Conservation (phyloP, 371 early-diverging fungal genomes). For the Sporodiniella umbellata region DNA sequence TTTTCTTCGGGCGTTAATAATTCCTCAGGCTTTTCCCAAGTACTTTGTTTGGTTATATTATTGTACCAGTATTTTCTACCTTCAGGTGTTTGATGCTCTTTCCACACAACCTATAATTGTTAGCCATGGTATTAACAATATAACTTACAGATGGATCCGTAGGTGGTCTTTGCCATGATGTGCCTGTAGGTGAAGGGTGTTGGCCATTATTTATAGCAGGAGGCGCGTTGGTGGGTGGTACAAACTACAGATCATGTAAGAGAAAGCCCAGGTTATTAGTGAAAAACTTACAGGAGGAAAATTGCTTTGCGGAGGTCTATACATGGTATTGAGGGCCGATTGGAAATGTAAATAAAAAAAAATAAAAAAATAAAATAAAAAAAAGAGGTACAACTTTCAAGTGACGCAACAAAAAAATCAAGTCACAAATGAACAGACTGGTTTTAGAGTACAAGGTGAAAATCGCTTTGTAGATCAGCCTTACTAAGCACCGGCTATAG, state of each 20-base stretch:
- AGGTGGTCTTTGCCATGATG: slow-evolving; percentile 28
- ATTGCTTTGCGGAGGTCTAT: slow-evolving; percentile 26
- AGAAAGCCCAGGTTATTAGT: neutral
- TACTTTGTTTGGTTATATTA: slow-evolving; percentile 70
- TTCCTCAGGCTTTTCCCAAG: slow-evolving; percentile 95
- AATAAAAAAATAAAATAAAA: neutral
- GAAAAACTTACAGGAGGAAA: slow-evolving; percentile 6
- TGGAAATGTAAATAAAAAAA: too few species aligned
- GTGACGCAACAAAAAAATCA: slow-evolving; percentile 6
- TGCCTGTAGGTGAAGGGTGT: slow-evolving; percentile 8
- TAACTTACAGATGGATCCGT: slow-evolving; percentile 11
- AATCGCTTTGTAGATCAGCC: too few species aligned
- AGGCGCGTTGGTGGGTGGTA: neutral
- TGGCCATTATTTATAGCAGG: slow-evolving; percentile 8
- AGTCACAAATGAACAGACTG: too few species aligned
- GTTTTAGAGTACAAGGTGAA: too few species aligned
- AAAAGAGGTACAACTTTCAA: slow-evolving; percentile 9
- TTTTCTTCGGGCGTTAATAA: slow-evolving; percentile 82
- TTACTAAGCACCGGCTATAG: too few species aligned
- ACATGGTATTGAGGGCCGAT: slow-evolving; percentile 2
- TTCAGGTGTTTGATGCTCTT: slow-evolving; percentile 73
- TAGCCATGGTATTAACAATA: slow-evolving; percentile 2
- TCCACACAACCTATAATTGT: slow-evolving; percentile 56
- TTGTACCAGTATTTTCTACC: slow-evolving; percentile 89
- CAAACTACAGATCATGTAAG: neutral